Percentiles rank a stretch among this genome's conserved stretches.
These are phyloP conservation scores for Candida ascalaphidarum DNA, from an alignment of 805 yeast genomes.

Conservation along the genomic window DNA sequence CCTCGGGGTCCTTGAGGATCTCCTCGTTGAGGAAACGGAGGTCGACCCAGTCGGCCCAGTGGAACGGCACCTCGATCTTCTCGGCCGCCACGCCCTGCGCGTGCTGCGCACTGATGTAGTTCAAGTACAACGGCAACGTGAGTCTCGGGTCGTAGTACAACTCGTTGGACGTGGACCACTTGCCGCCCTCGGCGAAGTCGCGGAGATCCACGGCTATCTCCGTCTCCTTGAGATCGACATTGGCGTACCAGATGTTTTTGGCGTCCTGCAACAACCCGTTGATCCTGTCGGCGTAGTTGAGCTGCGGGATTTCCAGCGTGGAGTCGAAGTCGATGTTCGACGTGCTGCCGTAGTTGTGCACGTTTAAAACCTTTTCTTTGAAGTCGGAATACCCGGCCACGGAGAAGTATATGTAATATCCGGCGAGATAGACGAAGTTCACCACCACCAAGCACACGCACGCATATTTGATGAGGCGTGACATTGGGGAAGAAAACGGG, in stretches of 20 bases:
- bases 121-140: conserved; percentile 6
- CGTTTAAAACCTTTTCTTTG: no score
- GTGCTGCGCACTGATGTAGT: background rate
- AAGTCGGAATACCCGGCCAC: no score
- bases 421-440: no score
- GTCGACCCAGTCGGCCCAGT: conserved; percentile 9
- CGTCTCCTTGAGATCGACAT: background rate
- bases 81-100: no score
- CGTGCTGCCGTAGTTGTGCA: no score
- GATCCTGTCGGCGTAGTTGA: background rate
- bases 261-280: background rate
- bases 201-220: background rate
- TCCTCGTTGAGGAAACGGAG: conserved; percentile 1
- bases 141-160: conserved; percentile 7
- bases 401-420: no score
- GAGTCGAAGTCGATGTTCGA: no score
- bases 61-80: conserved; percentile 7
- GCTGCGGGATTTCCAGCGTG: no score
- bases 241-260: background rate
- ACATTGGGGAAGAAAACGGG: no score
- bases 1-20: background rate
- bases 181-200: background rate
- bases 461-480: no score
- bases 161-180: background rate
- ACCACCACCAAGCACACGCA: no score